Evolutionary conservation across 257 asterid species (phyloP).

Genomic region (Scutellaria galericulata): DNA sequence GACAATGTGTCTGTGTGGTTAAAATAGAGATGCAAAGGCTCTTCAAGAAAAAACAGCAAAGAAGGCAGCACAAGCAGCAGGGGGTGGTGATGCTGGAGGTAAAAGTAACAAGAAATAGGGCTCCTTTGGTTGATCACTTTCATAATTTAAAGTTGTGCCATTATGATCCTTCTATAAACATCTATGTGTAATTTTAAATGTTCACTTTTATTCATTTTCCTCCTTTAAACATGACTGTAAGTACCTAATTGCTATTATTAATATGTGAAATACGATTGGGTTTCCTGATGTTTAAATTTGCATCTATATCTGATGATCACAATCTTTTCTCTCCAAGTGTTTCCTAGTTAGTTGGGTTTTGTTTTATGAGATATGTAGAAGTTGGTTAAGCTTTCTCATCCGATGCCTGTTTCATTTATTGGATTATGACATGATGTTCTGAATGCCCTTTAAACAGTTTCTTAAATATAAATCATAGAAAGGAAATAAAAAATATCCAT

Average conservation of each 20-base stretch:
- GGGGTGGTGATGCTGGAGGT: slow-evolving; percentile 58
- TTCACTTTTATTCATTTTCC: neutral
- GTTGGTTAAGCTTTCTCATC: neutral
- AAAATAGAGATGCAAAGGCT: slow-evolving; percentile 75
- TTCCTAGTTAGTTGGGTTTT: slow-evolving; percentile 7
- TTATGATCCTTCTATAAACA: neutral
- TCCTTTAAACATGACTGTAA: slow-evolving; percentile 23
- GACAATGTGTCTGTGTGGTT: slow-evolving; percentile 9
- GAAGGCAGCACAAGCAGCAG: slow-evolving; percentile 68
- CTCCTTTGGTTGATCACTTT: neutral
- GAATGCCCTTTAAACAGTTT: neutral
- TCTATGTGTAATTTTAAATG: neutral
- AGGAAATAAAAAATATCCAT: neutral
- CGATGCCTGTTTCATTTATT: neutral
- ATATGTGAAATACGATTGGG: slow-evolving; percentile 17
- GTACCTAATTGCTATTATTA: neutral
- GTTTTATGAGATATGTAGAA: neutral
- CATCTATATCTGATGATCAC: slow-evolving; percentile 1
- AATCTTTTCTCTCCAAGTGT: slow-evolving; percentile 4
- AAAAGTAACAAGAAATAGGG: slow-evolving; percentile 72
- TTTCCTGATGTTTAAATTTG: neutral
- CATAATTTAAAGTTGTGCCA: neutral
- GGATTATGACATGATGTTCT: neutral
- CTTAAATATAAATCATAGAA: neutral
- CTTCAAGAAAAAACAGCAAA: slow-evolving; percentile 85